Conservation (phyloP, 1,139 yeast genomes). For the Magnusiomyces ingens region DNA sequence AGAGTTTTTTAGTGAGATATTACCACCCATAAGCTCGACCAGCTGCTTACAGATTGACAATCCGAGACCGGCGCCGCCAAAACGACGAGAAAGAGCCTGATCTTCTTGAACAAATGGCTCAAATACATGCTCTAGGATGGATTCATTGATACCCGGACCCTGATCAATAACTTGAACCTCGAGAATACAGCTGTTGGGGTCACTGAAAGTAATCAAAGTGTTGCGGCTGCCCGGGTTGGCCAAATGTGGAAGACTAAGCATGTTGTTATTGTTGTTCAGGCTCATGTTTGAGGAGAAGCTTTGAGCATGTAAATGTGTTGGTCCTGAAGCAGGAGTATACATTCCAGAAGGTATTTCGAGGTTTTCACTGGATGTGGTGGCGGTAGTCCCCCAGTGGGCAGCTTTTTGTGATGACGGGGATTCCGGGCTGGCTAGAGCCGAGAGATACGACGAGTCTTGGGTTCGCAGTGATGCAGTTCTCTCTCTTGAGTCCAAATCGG, state of each 20-base stretch:
- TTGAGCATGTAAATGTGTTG: background rate
- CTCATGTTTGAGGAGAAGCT: background rate
- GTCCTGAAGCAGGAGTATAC: background rate
- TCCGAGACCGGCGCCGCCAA: constrained; percentile 96
- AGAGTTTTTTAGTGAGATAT: constrained; percentile 59
- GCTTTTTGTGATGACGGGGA: background rate
- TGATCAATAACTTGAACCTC: constrained; percentile 79
- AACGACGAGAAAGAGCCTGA: constrained; percentile 82
- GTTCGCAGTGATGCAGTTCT: background rate
- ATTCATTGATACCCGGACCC: constrained; percentile 86
- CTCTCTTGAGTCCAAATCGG: background rate
- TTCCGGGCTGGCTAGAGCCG: background rate
- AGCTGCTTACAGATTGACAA: constrained; percentile 87
- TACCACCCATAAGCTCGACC: constrained; percentile 68
- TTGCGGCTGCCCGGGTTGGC: background rate
- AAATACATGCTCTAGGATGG: constrained; percentile 74
- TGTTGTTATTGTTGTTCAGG: background rate
- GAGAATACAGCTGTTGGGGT: constrained; percentile 26
- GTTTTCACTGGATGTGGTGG: background rate
- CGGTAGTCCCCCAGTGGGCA: background rate
- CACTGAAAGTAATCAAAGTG: background rate
- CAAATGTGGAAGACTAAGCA: background rate
- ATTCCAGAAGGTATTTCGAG: background rate
- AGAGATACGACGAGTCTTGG: background rate
- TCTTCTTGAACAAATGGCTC: constrained; percentile 98